Base-by-base conservation (phyloP, 2,329 filamentous ascomycete genomes). In the Chrysoporthe cubensis region DNA sequence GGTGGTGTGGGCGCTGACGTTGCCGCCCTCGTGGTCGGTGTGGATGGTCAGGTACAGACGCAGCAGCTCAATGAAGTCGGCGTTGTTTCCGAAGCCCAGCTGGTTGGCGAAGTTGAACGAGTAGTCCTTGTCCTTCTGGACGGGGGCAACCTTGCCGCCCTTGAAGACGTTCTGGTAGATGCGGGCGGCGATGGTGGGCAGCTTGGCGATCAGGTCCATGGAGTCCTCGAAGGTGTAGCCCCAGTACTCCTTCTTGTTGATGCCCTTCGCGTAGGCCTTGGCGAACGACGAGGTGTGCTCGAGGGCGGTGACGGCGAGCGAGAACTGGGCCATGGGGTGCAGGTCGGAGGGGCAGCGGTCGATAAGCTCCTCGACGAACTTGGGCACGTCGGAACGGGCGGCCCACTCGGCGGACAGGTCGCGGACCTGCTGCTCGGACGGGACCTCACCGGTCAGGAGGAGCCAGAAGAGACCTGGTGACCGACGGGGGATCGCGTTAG, bases 111-210 rank as follows among this genome's bases (percentile, higher is more conserved):
- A 92, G 91, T 99, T 99, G 92, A 91, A 99, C 76, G 91, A 88
- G 87, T 97, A 99, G 81, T 99, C 96, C 92, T 98, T 96, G 86
- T 98, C 95, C 88, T 97, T 96, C 88, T 98, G 91, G 81, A 97
- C 89, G 66, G 94, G 81, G 70, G 93, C 92, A 74, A 99, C 95
- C 91, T 98, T 98, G 85, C 96, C 96, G 79, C 97, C 96, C 90
- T 98, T 97, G 93, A 97, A 99, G 81, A 98, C 91, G 83, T 99
- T 99, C 87, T 97, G 96, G 91, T 99, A 99, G 88, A 99, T 99
- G 85, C 94, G 93, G 72, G 96, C 87, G 73, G 96, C 96, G 78
- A 99, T 97, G 81, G 93, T 97, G 80, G 96, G 96, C 76, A 99
- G 92, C 91, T 98, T 98, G 79, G 96, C 96, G 81, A 99, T 99